A percentile compares a stretch with the other conserved stretches of the same genome.
Conservation (phyloP, 169 alveolate species). For the Condylostoma magnum region DNA sequence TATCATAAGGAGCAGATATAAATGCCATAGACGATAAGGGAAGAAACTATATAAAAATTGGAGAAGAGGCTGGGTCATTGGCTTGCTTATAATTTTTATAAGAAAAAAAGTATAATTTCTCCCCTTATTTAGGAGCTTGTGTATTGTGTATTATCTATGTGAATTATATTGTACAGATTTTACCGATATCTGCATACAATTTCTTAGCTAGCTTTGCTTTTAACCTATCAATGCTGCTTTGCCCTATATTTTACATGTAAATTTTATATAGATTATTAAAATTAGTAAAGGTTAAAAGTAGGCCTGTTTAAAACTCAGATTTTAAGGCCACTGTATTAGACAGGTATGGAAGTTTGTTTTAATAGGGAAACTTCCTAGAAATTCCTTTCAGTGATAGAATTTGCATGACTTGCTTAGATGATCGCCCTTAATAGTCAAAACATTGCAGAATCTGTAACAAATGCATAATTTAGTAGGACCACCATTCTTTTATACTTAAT, state of each 20-base stretch:
- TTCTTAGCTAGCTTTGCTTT: not conserved
- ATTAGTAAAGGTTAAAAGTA: too few species aligned
- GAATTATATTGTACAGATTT: not conserved
- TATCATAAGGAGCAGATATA: not conserved
- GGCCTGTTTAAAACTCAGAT: too few species aligned
- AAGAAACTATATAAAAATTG: not conserved
- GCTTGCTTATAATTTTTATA: not conserved
- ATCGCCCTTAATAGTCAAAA: not conserved
- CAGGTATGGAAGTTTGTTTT: not conserved
- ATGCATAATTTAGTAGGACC: slow-evolving; percentile 48
- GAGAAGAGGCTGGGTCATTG: not conserved
- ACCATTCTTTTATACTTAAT: slow-evolving; percentile 47
- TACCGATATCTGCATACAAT: too few species aligned
- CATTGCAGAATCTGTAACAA: slow-evolving; percentile 44
- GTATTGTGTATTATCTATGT: not conserved
- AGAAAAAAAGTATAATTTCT: too few species aligned
- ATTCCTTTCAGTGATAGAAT: not conserved
- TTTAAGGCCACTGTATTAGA: too few species aligned
- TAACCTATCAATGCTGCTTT: not conserved
- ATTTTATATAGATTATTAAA: not conserved
- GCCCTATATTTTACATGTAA: too few species aligned
- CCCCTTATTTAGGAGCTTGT: too few species aligned
- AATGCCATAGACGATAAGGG: not conserved
- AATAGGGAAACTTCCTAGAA: slow-evolving; percentile 7
- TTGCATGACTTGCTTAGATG: not conserved